Percentiles rank a stretch among this genome's conserved stretches.
Evolutionary conservation across 2,329 filamentous ascomycete genomes (phyloP).

Genomic region (Aureobasidium zeae): DNA sequence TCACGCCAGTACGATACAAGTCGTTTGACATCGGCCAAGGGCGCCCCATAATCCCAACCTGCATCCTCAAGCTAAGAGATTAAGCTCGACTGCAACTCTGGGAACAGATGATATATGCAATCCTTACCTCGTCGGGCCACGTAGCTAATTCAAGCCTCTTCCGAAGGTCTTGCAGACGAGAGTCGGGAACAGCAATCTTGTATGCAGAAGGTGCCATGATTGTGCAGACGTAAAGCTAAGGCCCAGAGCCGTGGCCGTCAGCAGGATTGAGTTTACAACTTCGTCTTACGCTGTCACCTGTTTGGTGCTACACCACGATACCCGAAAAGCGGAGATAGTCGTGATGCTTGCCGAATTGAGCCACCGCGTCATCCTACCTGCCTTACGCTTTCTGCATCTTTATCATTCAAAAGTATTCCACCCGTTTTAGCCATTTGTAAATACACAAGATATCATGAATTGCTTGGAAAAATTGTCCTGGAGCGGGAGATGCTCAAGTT

Average conservation of each 20-base stretch:
- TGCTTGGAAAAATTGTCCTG: too few species aligned
- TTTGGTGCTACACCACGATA: too few species aligned
- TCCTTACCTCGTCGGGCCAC: conserved; percentile 47
- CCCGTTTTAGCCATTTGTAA: neutral
- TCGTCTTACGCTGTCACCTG: neutral
- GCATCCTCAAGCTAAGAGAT: conserved; percentile 33
- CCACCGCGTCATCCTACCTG: too few species aligned
- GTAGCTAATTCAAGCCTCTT: conserved; percentile 46
- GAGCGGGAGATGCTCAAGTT: too few species aligned
- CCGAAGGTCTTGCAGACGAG: conserved; percentile 44
- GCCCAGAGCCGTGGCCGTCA: too few species aligned
- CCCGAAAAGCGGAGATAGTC: too few species aligned
- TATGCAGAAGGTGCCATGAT: conserved; percentile 27
- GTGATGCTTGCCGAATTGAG: too few species aligned
- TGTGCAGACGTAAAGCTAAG: too few species aligned
- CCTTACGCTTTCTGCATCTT: too few species aligned
- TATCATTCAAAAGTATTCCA: too few species aligned
- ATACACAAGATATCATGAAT: too few species aligned
- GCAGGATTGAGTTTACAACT: too few species aligned
- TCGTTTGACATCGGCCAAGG: conserved; percentile 50
- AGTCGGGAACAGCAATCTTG: conserved; percentile 44
- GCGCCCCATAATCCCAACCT: conserved; percentile 51
- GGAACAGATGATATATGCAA: conserved; percentile 8
- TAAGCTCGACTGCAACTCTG: neutral
- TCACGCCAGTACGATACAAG: conserved; percentile 50